Conservation (phyloP, 345 rosid species). For the Xanthoceras sorbifolium region DNA sequence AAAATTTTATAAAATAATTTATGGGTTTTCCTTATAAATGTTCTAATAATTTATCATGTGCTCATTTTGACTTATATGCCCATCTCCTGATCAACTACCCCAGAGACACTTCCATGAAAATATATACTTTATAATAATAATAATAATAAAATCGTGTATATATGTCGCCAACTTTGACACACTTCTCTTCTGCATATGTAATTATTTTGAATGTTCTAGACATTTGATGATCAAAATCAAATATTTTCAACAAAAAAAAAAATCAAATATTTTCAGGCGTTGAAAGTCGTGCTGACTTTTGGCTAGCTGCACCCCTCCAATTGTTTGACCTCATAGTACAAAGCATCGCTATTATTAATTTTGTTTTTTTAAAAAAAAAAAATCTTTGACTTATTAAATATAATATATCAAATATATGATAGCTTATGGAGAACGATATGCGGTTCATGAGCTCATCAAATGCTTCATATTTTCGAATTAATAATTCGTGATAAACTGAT, state of each 20-base stretch:
- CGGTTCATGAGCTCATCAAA: not conserved
- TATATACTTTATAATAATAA: not conserved
- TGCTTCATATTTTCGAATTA: not conserved
- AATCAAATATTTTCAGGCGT: not conserved
- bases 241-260: not conserved
- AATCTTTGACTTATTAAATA: not conserved
- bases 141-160: not conserved
- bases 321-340: slow-evolving; percentile 1
- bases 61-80: not conserved
- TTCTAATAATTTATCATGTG: not conserved
- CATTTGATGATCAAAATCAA: not conserved
- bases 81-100: not conserved
- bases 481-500: not conserved
- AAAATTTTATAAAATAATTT: no score
- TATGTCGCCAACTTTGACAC: slow-evolving; percentile 6
- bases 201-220: not conserved
- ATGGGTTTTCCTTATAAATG: no score
- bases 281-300: not conserved
- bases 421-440: not conserved
- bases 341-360: no score
- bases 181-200: not conserved
- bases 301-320: no score
- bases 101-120: not conserved
- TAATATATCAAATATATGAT: no score
- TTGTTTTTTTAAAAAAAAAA: not conserved